Evolutionary conservation across 768 basidiomycete species (phyloP).

Genomic region (Lepiota subincarnata): DNA sequence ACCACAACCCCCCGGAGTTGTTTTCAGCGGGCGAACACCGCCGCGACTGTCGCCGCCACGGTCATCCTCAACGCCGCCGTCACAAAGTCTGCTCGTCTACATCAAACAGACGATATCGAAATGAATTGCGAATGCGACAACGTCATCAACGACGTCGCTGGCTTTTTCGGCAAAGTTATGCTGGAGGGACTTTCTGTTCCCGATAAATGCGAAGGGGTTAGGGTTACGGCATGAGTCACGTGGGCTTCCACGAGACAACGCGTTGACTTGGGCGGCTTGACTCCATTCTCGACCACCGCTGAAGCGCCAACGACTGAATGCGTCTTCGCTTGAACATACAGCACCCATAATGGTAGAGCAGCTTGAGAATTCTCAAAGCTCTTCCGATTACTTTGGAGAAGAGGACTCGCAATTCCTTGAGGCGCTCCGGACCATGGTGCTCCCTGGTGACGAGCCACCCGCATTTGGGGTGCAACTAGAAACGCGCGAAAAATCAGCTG

Average conservation of each 20-base stretch:
- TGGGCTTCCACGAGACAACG: background rate
- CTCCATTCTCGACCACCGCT: background rate
- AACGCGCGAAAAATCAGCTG: constrained; percentile 10
- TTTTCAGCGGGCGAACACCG: no score
- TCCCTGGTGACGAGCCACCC: constrained; percentile 46
- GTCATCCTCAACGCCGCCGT: constrained; percentile 13
- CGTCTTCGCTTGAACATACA: background rate
- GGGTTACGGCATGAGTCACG: background rate
- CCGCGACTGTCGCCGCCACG: background rate
- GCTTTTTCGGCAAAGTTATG: constrained; percentile 15
- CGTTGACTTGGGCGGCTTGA: no score
- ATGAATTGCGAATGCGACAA: constrained; percentile 8
- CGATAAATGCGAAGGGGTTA: background rate
- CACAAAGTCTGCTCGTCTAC: background rate
- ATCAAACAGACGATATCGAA: background rate
- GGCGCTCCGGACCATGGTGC: constrained; percentile 38
- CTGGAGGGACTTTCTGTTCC: constrained; percentile 19
- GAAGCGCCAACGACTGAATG: background rate
- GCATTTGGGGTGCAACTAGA: constrained; percentile 11
- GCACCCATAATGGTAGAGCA: background rate
- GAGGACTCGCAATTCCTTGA: constrained; percentile 52
- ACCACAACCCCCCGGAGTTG: no score
- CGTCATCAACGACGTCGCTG: constrained; percentile 15
- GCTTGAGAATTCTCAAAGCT: constrained; percentile 28
- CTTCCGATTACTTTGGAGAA: constrained; percentile 53